Evolutionary conservation across 768 basidiomycete genomes (phyloP).

Genomic region (Boletus pseudopeckii): DNA sequence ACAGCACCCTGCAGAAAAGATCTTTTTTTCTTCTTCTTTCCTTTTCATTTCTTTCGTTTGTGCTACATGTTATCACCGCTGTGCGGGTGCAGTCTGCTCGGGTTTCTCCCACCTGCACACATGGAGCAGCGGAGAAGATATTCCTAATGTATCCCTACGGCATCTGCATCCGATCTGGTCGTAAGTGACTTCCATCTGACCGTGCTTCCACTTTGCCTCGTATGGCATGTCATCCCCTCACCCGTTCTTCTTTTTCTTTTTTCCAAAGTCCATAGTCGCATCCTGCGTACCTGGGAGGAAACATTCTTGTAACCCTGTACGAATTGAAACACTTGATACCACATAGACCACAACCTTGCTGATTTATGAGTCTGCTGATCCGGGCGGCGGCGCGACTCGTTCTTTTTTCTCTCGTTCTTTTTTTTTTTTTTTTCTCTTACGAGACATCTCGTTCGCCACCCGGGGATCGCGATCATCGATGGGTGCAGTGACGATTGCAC

Average conservation of each 20-base stretch:
- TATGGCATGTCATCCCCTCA: constrained; percentile 8
- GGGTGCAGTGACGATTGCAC: background rate
- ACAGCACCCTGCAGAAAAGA: constrained; percentile 15
- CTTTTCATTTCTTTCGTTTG: constrained; percentile 18
- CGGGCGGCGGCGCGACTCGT: constrained; percentile 4
- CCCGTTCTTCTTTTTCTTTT: constrained; percentile 7
- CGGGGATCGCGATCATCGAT: constrained; percentile 8
- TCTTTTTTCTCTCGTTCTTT: background rate
- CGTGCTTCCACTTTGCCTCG: constrained; percentile 13
- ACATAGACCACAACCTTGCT: constrained; percentile 6
- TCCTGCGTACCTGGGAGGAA: constrained; percentile 5
- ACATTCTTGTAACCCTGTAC: constrained; percentile 21
- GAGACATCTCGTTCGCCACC: constrained; percentile 1
- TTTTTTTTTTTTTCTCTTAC: background rate
- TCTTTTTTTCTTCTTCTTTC: constrained; percentile 9
- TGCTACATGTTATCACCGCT: constrained; percentile 21
- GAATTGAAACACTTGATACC: constrained; percentile 22
- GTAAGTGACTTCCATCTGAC: constrained; percentile 13
- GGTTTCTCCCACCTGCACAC: constrained; percentile 16
- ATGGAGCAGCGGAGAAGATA: constrained; percentile 20
- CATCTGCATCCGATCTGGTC: constrained; percentile 21
- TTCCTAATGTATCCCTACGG: constrained; percentile 21
- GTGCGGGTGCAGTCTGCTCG: constrained; percentile 22
- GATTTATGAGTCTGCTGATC: constrained; percentile 12
- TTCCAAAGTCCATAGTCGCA: constrained; percentile 6